Evolutionary conservation across 805 yeast genomes (phyloP).

Genomic region (Candida wancherniae): DNA sequence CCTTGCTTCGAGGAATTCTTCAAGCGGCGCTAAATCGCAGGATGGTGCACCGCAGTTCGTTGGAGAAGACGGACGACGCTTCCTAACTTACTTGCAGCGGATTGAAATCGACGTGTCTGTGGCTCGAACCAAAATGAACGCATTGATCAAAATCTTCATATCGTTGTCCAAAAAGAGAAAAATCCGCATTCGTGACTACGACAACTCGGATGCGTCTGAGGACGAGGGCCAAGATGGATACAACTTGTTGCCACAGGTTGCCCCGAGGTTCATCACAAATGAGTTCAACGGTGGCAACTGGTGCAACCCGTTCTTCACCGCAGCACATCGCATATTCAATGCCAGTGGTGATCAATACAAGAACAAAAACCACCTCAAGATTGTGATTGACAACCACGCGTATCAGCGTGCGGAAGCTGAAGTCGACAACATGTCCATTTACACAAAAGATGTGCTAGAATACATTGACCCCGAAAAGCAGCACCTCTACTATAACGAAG

Average conservation of each 20-base stretch:
- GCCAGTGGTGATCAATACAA: slow-evolving; percentile 42
- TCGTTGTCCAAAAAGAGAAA: slow-evolving; percentile 31
- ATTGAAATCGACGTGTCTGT: slow-evolving; percentile 37
- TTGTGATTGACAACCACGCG: slow-evolving; percentile 48
- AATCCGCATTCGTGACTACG: slow-evolving; percentile 31
- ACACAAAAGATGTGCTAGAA: slow-evolving; percentile 40
- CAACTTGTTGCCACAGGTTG: slow-evolving; percentile 53
- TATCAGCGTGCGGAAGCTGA: slow-evolving; percentile 32
- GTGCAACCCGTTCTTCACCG: slow-evolving; percentile 60
- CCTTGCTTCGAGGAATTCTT: too few relatives aligned
- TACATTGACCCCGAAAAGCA: slow-evolving; percentile 36
- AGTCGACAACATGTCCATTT: slow-evolving; percentile 33
- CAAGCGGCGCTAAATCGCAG: too few relatives aligned
- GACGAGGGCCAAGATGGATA: slow-evolving; percentile 31
- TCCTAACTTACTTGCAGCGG: slow-evolving; percentile 35
- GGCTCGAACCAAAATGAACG: slow-evolving; percentile 29
- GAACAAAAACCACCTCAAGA: slow-evolving; percentile 38
- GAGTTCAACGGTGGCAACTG: slow-evolving; percentile 77
- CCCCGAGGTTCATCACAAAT: slow-evolving; percentile 63
- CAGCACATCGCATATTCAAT: slow-evolving; percentile 32
- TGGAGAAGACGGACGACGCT: too few relatives aligned
- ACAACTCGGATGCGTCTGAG: slow-evolving; percentile 35
- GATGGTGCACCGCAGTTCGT: too few relatives aligned
- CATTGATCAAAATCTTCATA: slow-evolving; percentile 26
- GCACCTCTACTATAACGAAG: slow-evolving; percentile 30